Conservation (phyloP, 2,329 filamentous ascomycete genomes). For the Exophiala sp. region DNA sequence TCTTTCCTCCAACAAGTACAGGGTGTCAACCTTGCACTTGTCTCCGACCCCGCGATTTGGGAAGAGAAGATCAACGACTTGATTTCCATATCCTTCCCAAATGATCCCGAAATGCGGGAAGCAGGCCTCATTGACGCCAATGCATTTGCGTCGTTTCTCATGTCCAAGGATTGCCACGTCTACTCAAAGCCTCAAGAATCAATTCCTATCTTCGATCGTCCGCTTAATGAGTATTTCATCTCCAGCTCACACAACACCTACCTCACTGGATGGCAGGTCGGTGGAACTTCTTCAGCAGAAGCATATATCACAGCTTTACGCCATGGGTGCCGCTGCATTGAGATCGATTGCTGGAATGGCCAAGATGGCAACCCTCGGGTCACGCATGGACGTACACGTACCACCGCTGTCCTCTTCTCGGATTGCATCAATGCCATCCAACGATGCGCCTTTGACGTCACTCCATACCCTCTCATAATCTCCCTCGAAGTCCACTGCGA, state of each 20-base stretch:
- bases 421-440: conserved; percentile 92
- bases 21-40: conserved; percentile 67
- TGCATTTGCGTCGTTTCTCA: conserved; percentile 73
- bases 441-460: conserved; percentile 86
- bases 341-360: conserved; percentile 98
- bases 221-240: conserved; percentile 95
- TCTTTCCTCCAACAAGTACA: conserved; percentile 71
- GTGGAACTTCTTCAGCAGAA: conserved; percentile 86
- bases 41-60: conserved; percentile 35
- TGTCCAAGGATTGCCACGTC: conserved; percentile 69
- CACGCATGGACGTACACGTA: conserved; percentile 85
- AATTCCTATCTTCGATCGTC: conserved; percentile 68
- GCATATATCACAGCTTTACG: conserved; percentile 87
- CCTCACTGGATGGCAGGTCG: conserved; percentile 83
- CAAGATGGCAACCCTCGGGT: conserved; percentile 82
- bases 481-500: conserved; percentile 95
- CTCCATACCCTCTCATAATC: conserved; percentile 85
- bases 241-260: conserved; percentile 99
- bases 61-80: conserved; percentile 23
- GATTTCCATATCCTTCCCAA: conserved; percentile 13
- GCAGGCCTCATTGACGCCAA: conserved; percentile 63
- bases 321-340: conserved; percentile 88
- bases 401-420: conserved; percentile 80
- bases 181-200: conserved; percentile 57
- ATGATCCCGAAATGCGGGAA: conserved; percentile 7